Base-by-base conservation (phyloP, 148 eudicot genomes). In the Arctostaphylos glauca region DNA sequence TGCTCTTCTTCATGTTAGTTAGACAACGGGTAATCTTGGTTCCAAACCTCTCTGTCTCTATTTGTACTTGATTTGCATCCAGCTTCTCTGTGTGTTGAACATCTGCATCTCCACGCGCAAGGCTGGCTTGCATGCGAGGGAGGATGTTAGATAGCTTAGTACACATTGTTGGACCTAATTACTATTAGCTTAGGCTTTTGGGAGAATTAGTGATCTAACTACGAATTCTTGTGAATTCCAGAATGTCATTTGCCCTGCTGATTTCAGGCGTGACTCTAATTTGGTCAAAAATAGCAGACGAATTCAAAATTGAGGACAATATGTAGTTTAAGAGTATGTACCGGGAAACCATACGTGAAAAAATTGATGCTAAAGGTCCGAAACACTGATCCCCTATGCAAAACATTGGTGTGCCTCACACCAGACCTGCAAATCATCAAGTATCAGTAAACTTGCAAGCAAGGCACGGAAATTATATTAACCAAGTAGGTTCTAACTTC, bases 301-400 rank as follows among this genome's bases (percentile, higher is more conserved):
- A 68, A 64, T 55, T 43, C 54, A 73, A 70, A 70, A 67, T 44
- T 76, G 23, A 80, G 71, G 77, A 47, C 6, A 82, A 74, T 44
- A 53, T 62, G 41, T 84, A 86, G 91, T 82, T 89, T 73, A 90
- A 74, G 89, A 89, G 87, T 85, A 88, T 83, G 83, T 96, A 96
- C 99, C 97, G 97, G 98, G 88, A 94, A 93, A 77, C 99, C 99
- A 86, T 96, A 96, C 80, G 99, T 94, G 95, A 96, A 96, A 91
- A 95, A 96, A 87, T 96, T 96, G 90, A 96, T 96, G 84, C 95
- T 96, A 87, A 96, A 96, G 60, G 87, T 90, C 81, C 95, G 92
- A 84, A 94, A 96, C 88, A 96, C 94, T 86, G 93, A 84, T 71
- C 92, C 92, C 82, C 89, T 93, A 50, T 93, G 87, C 80, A 96